phyloP scores from a whole-genome alignment of 2,329 filamentous ascomycete species.

The Sporothrix inflata region DNA sequence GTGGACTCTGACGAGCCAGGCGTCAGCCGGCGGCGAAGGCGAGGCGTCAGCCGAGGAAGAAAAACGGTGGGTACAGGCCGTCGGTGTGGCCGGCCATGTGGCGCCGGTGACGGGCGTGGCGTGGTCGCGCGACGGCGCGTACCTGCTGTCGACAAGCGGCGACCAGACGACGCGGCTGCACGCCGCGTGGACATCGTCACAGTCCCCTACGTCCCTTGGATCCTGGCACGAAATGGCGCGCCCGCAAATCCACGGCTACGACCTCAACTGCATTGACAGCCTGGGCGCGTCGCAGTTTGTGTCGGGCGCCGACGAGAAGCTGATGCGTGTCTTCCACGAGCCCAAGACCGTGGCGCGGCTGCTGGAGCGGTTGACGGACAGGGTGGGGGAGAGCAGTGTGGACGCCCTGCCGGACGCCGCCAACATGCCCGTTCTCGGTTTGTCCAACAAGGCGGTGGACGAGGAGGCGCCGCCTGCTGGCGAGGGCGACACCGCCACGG shows the following conservation, averaged over 20 bases:
- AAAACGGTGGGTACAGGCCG: constrained; percentile 69
- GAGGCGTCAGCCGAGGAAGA: constrained; percentile 52
- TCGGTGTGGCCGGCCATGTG: constrained; percentile 83
- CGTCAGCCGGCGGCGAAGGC: background rate
- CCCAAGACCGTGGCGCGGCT: constrained; percentile 81
- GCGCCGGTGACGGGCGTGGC: constrained; percentile 78
- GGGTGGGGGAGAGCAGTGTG: constrained; percentile 41
- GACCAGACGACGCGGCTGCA: constrained; percentile 94
- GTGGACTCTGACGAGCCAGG: constrained; percentile 55
- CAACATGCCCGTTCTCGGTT: constrained; percentile 89
- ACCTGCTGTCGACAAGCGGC: constrained; percentile 83
- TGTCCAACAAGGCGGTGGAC: constrained; percentile 92
- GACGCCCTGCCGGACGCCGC: constrained; percentile 77
- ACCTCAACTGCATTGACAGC: constrained; percentile 89
- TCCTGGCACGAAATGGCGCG: constrained; percentile 97
- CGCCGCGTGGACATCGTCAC: constrained; percentile 66
- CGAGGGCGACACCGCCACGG: constrained; percentile 36
- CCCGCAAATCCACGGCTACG: constrained; percentile 97
- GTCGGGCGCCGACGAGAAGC: constrained; percentile 94
- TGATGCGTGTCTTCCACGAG: constrained; percentile 93
- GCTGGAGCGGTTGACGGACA: constrained; percentile 68
- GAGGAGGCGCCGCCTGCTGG: constrained; percentile 35
- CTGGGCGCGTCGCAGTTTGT: constrained; percentile 78
- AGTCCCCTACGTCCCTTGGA: constrained; percentile 1
- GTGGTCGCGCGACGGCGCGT: constrained; percentile 82